These are phyloP conservation scores for Dittrichia graveolens DNA, from an alignment of 129 eudicot genomes.

Conservation along the genomic window DNA sequence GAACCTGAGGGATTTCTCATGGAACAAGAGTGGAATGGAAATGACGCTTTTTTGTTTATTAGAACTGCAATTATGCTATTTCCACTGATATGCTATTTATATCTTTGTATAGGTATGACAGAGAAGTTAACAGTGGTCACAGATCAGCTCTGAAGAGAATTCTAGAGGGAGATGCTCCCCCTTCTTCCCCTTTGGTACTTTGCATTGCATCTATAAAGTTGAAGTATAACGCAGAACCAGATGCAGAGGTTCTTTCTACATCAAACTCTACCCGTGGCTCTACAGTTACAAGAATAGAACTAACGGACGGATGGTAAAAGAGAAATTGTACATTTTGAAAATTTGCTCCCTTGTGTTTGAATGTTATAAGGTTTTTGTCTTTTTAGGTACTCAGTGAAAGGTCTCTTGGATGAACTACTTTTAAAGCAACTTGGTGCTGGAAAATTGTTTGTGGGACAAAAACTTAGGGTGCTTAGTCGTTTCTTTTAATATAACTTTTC, in stretches of 20 bases:
- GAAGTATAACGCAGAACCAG: slow-evolving; percentile 29
- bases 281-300: slow-evolving; percentile 52
- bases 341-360: slow-evolving; percentile 13
- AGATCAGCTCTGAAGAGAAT: slow-evolving; percentile 87
- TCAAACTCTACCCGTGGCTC: slow-evolving; percentile 34
- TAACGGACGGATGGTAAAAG: slow-evolving; percentile 94
- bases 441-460: slow-evolving; percentile 88
- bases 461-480: slow-evolving; percentile 57
- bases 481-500: slow-evolving; percentile 4
- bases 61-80: neutral
- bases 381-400: slow-evolving; percentile 73
- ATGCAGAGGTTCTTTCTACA: slow-evolving; percentile 32
- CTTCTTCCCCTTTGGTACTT: slow-evolving; percentile 79
- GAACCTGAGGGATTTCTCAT: no score
- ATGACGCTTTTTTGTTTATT: no score
- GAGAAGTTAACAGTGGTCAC: slow-evolving; percentile 89
- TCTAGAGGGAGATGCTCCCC: slow-evolving; percentile 86
- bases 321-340: slow-evolving; percentile 10
- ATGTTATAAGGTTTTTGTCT: slow-evolving; percentile 14
- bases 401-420: slow-evolving; percentile 70
- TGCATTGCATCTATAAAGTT: slow-evolving; percentile 73
- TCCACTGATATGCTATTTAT: slow-evolving; percentile 16
- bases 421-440: slow-evolving; percentile 59
- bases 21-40: no score
- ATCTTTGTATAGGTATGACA: slow-evolving; percentile 64